Evolutionary conservation across 2,329 filamentous ascomycete genomes (phyloP).

Genomic region (Sarocladiaceae sp.): DNA sequence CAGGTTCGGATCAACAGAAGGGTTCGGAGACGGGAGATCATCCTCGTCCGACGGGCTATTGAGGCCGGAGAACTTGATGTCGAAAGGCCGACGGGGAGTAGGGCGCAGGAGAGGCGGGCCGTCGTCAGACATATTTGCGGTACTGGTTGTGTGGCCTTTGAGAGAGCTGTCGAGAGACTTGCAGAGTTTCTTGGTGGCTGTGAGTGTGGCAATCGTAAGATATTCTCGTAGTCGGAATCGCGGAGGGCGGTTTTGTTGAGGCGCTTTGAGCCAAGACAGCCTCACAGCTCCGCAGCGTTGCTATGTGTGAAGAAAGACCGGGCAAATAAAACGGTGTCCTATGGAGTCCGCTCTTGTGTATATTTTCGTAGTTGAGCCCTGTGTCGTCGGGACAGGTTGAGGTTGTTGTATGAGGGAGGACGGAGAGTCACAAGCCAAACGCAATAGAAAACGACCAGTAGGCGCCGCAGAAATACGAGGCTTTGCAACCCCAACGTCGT

Average conservation of each 20-base stretch:
- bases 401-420: not conserved
- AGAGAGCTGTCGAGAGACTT: not conserved
- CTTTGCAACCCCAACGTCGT: constrained; percentile 9
- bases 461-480: not conserved
- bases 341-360: too few species aligned
- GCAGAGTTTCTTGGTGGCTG: too few species aligned
- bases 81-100: constrained; percentile 65
- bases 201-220: too few species aligned
- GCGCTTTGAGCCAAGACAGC: too few species aligned
- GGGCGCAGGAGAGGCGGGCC: constrained; percentile 59
- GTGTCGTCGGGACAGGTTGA: too few species aligned
- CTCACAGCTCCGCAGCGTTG: too few species aligned
- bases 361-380: too few species aligned
- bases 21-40: constrained; percentile 25
- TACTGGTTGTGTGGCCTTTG: not conserved
- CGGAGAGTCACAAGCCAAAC: not conserved
- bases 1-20: constrained; percentile 26
- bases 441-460: not conserved
- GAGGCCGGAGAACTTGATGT: constrained; percentile 42
- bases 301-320: too few species aligned
- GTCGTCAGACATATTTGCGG: constrained; percentile 29
- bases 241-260: too few species aligned
- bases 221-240: too few species aligned
- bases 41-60: constrained; percentile 35
- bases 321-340: too few species aligned